Base-by-base conservation (phyloP, 768 basidiomycete genomes). In the Hericium alpestre region DNA sequence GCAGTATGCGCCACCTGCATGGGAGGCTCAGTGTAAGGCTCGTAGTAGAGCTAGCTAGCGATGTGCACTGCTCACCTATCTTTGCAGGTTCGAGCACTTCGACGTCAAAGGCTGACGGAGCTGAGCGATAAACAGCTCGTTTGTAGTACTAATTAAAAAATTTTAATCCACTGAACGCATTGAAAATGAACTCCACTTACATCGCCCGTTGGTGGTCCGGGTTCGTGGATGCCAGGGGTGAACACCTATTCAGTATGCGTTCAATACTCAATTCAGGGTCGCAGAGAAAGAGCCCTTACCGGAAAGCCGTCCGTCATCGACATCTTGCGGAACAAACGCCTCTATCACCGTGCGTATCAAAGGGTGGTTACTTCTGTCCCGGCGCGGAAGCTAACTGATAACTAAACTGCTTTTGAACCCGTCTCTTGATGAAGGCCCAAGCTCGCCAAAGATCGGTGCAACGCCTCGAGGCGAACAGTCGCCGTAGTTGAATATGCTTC, bases 61-160 rank as follows among this genome's bases (percentile, higher is more conserved):
- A 12, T 23, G 23, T 51, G 23, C 48, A 43, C n/a, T 51, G 56
- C 63, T 27, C 49, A 61, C 63, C 60, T 15, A 64, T 59, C 47
- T 65, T 63, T n/a, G 16, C 63, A 64, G 37, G 65, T 55, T 38
- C 23, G 20, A 63, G 53, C 10, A 2, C 11, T 5, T 48, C 50
- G 23, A 52, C 52, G 23, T 61, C 32, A 23, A 63, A 63, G 53
- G 8, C 37, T 13, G 23, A 22, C 18, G 62, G 62, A 1, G 62
- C 50, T 12, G 50, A 1, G 41, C 50, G 57, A 52, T 58, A 58
- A 2, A 63, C 46, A 4, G 60, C 59, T 1, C 62, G 62, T 46
- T 61, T 61, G 38, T 46, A 58, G 38, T 50, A 58, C 62, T 63
- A 39, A 5, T 77, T 76, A 32, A 11, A 20, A 13, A 5, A 11